Evolutionary conservation across 176 grass and related monocot species (phyloP).

Genomic region (Ananas comosus): DNA sequence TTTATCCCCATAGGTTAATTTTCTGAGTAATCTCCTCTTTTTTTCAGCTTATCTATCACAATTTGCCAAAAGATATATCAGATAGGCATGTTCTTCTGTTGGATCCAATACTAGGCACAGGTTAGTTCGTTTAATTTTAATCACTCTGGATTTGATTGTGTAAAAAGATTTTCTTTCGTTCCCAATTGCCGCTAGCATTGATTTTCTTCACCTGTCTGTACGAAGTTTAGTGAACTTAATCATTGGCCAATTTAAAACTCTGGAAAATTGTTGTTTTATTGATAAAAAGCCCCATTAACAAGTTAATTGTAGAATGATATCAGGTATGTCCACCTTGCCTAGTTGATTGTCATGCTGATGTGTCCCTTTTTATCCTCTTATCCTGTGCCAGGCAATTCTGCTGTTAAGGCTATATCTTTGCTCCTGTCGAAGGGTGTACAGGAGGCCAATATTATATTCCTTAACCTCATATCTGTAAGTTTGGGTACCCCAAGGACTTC

Average conservation of each 20-base stretch:
- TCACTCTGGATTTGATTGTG: constrained; percentile 2
- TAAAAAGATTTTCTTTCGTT: background rate
- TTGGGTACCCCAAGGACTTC: background rate
- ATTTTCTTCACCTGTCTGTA: background rate
- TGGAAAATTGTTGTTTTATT: no score
- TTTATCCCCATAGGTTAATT: constrained; percentile 16
- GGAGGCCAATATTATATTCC: constrained; percentile 82
- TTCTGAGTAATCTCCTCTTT: constrained; percentile 27
- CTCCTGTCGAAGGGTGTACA: constrained; percentile 78
- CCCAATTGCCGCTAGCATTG: background rate
- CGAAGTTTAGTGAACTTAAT: no score
- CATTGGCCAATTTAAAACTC: no score
- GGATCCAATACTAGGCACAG: constrained; percentile 97
- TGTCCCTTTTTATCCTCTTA: constrained; percentile 11
- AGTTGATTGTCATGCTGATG: background rate
- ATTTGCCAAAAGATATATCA: constrained; percentile 76
- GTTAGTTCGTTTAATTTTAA: constrained; percentile 34
- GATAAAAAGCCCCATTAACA: no score
- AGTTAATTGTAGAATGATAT: background rate
- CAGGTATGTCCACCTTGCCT: background rate
- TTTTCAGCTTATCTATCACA: constrained; percentile 92
- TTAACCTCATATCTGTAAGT: constrained; percentile 92
- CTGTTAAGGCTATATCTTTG: constrained; percentile 81
- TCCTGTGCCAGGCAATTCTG: constrained; percentile 66
- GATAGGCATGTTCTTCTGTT: constrained; percentile 89